phyloP scores from a whole-genome alignment of 169 alveolate genomes.

The Cystoisospora suis region DNA sequence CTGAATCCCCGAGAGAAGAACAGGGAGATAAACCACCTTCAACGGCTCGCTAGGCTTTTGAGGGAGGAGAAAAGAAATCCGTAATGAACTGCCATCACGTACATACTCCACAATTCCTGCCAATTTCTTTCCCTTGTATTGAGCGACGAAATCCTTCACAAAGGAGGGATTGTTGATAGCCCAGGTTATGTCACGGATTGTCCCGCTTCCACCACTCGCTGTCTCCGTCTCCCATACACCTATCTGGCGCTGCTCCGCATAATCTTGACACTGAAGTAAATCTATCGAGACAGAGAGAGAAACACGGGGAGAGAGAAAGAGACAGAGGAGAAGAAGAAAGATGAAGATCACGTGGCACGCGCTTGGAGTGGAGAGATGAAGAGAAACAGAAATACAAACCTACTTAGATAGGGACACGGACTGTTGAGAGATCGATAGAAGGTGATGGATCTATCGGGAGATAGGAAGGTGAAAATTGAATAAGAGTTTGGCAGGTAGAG shows the following conservation, averaged over 20 bases:
- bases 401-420: no score
- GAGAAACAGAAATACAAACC: no score
- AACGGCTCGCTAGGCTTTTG: not conserved
- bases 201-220: not conserved
- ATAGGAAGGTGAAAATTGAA: no score
- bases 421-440: no score
- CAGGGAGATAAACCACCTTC: not conserved
- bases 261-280: conserved; percentile 35
- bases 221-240: conserved; percentile 23
- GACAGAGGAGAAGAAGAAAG: no score
- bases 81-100: conserved; percentile 48
- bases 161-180: conserved; percentile 27
- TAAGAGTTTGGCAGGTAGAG: no score
- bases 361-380: no score
- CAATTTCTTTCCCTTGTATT: conserved; percentile 13
- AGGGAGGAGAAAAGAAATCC: conserved; percentile 9
- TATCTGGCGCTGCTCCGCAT: conserved; percentile 33
- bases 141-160: conserved; percentile 35
- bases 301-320: not conserved
- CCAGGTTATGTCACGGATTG: conserved; percentile 44
- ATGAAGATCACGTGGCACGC: no score
- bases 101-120: conserved; percentile 54
- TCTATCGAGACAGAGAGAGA: conserved; percentile 15
- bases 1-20: conserved; percentile 56
- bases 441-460: no score